A percentile compares a stretch with the other conserved stretches of the same genome.
Evolutionary conservation across 495 filamentous ascomycete genomes (phyloP).

Genomic region (Aspergillus olivimuriae): DNA sequence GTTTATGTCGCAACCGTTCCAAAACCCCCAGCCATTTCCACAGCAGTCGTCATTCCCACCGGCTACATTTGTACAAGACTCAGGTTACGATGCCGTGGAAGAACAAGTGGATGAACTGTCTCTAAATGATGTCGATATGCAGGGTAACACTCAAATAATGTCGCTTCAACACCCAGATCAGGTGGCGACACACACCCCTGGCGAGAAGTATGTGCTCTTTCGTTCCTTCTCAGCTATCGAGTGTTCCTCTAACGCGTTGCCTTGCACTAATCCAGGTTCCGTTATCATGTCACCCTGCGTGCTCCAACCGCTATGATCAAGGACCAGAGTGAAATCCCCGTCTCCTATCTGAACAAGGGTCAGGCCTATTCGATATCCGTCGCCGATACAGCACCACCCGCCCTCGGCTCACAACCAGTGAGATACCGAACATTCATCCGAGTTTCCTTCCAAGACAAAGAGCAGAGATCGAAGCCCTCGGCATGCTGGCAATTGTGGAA

Average conservation of each 20-base stretch:
- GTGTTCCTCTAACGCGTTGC: neutral
- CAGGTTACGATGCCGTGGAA: slow-evolving; percentile 71
- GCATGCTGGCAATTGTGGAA: slow-evolving; percentile 96
- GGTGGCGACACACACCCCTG: slow-evolving; percentile 22
- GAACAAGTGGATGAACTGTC: slow-evolving; percentile 56
- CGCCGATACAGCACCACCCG: slow-evolving; percentile 51
- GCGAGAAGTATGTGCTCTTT: slow-evolving; percentile 46
- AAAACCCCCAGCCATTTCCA: slow-evolving; percentile 67
- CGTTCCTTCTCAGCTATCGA: neutral
- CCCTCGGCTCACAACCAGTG: slow-evolving; percentile 37
- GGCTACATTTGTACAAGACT: slow-evolving; percentile 71
- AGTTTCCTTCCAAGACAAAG: slow-evolving; percentile 90
- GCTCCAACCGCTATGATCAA: slow-evolving; percentile 97
- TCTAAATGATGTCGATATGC: slow-evolving; percentile 37
- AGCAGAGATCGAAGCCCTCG: slow-evolving; percentile 74
- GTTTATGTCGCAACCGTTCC: slow-evolving; percentile 61
- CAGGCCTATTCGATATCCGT: slow-evolving; percentile 82
- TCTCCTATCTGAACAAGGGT: slow-evolving; percentile 96
- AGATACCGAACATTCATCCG: slow-evolving; percentile 83
- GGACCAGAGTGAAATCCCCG: slow-evolving; percentile 75
- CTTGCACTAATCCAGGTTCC: slow-evolving; percentile 59
- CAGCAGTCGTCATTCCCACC: slow-evolving; percentile 66
- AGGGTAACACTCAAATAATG: slow-evolving; percentile 28
- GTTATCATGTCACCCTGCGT: slow-evolving; percentile 83
- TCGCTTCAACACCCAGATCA: slow-evolving; percentile 19